Conservation (phyloP, 2,329 filamentous ascomycete species). For the Berkeleyomyces rouxiae region DNA sequence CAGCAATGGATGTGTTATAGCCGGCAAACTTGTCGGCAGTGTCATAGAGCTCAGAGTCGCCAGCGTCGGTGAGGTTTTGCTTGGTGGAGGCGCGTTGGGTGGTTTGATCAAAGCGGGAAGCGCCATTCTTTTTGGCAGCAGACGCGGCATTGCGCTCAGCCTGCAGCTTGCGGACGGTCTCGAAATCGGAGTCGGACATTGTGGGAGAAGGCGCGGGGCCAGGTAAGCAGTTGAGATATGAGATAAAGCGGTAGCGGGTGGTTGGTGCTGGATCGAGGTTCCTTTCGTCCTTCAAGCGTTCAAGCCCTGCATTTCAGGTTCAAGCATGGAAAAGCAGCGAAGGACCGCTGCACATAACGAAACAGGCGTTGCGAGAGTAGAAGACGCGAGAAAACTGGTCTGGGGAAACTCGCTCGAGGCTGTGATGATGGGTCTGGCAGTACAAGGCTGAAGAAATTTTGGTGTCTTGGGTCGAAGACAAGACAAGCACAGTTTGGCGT, state of each 20-base stretch:
- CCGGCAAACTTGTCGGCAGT: slow-evolving; percentile 68
- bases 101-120: slow-evolving; percentile 59
- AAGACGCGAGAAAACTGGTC: slow-evolving; percentile 17
- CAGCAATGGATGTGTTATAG: slow-evolving; percentile 79
- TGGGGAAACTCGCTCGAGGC: slow-evolving; percentile 18
- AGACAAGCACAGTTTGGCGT: slow-evolving; percentile 11
- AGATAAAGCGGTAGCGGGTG: background rate
- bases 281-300: slow-evolving; percentile 13
- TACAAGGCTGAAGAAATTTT: slow-evolving; percentile 14
- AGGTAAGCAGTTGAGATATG: background rate
- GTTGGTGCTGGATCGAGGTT: slow-evolving; percentile 10
- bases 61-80: slow-evolving; percentile 75
- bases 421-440: slow-evolving; percentile 19
- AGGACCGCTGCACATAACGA: slow-evolving; percentile 16
- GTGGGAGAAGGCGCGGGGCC: slow-evolving; percentile 10
- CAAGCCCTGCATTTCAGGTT: slow-evolving; percentile 14
- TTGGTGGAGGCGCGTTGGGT: slow-evolving; percentile 74
- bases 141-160: slow-evolving; percentile 77
- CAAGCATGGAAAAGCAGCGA: slow-evolving; percentile 13
- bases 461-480: slow-evolving; percentile 11
- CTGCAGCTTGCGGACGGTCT: slow-evolving; percentile 73
- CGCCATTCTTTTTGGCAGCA: slow-evolving; percentile 57
- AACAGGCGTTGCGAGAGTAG: slow-evolving; percentile 23
- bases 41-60: slow-evolving; percentile 80
- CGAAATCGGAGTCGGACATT: slow-evolving; percentile 71